A percentile compares a stretch with the other conserved stretches of the same genome.
Evolutionary conservation across 192 early-diverging fungal genomes (phyloP).

Genomic region (Backusella mclennaniae): DNA sequence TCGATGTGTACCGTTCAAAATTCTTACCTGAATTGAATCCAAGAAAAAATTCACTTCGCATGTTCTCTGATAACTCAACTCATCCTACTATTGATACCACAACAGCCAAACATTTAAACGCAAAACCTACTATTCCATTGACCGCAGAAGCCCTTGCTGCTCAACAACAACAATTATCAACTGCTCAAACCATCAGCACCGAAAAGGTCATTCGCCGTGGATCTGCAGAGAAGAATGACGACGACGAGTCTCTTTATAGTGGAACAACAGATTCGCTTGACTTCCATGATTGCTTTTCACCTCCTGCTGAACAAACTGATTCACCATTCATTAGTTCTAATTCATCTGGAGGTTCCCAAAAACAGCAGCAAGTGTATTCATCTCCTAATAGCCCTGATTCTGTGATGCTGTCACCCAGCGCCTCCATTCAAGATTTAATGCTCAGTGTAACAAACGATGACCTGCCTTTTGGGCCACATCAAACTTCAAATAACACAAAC

Average conservation of each 20-base stretch:
- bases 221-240: constrained; percentile 4
- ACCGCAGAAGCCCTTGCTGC: constrained; percentile 30
- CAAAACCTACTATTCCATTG: constrained; percentile 11
- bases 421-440: neutral
- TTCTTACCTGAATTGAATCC: constrained; percentile 23
- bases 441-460: neutral
- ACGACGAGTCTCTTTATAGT: constrained; percentile 15
- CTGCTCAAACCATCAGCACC: neutral
- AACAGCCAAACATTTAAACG: neutral
- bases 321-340: neutral
- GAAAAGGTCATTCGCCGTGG: neutral
- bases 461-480: neutral
- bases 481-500: neutral
- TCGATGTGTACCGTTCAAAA: constrained; percentile 34
- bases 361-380: neutral
- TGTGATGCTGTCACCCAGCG: neutral
- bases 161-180: constrained; percentile 12
- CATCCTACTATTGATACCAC: neutral
- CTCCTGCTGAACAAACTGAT: neutral
- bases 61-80: constrained; percentile 1
- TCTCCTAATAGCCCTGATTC: constrained; percentile 1
- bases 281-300: constrained; percentile 29
- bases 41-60: constrained; percentile 14
- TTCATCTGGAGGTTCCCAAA: neutral
- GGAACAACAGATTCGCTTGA: constrained; percentile 21